Base-by-base conservation (phyloP, 2,329 filamentous ascomycete genomes). In the Gaeumannomyces sp. region DNA sequence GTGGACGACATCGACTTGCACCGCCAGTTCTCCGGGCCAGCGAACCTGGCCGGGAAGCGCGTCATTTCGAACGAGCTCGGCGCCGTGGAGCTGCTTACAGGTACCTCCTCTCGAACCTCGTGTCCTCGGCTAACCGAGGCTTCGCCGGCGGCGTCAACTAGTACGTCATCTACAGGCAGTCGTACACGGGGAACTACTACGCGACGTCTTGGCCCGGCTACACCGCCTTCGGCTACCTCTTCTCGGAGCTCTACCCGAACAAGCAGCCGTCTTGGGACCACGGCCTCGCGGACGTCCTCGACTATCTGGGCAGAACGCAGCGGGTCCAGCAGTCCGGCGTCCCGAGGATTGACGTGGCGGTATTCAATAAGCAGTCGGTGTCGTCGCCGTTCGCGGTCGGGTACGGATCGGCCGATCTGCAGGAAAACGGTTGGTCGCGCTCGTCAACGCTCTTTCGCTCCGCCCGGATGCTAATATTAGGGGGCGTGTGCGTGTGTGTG, bases 181-280 rank as follows among this genome's bases (percentile, higher is more conserved):
- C 78, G 0, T 80, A 78, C 62, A 73, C 74, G 0, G 77, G 76
- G 2, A 67, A 75, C 6, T 82, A 82, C 64, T 69, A 70, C 0
- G 76, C 78, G 61, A 82, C 81, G 0, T 82, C 81, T 0, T 83
- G 81, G 80, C 81, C 81, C 0, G 78, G 77, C 0, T 80, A 76
- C 63, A 77, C 76, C 0, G 73, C 79, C 0, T 82, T 83, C 65
- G 65, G 63, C 7, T 83, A 79, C 66, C 57, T 71, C 0, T 81
- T 77, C 64, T 74, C 75, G 0, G 77, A 79, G n/a, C 74, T 77
- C 70, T 75, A 77, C 65, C 72, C 72, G 5, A 71, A 69, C 0
- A 72, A 76, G 8, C 76, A 80, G 61, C 80, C 80, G 1, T 75
- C 72, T 1, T 82, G 77, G 77, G 71, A 74, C 22, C 72, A 75